Percentiles rank a stretch among this genome's conserved stretches.
Evolutionary conservation across 2,329 filamentous ascomycete species (phyloP).

Genomic region (Thielaviopsis cerberus): DNA sequence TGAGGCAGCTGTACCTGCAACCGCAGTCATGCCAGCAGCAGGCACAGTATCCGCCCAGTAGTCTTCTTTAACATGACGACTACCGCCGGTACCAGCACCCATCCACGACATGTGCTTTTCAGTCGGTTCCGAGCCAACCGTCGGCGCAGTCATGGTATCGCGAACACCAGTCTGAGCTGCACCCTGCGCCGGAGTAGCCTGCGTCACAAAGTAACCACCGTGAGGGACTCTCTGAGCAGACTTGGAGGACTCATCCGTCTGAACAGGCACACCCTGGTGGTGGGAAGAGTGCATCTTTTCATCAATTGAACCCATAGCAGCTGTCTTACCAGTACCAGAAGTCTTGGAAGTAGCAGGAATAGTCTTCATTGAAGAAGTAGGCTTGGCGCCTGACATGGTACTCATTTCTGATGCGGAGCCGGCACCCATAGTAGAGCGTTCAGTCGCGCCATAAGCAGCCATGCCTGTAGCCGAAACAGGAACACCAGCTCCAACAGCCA

Average conservation of each 20-base stretch:
- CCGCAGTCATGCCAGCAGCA: not conserved
- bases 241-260: not conserved
- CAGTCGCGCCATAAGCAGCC: not conserved
- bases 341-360: not conserved
- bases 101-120: not conserved
- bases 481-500: not conserved
- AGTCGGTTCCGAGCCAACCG: not conserved
- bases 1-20: not conserved
- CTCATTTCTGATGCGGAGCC: not conserved
- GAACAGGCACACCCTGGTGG: not conserved
- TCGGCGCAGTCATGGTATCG: not conserved
- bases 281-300: not conserved
- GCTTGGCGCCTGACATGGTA: not conserved
- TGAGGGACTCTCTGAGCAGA: not conserved
- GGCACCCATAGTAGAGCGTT: not conserved
- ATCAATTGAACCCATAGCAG: not conserved
- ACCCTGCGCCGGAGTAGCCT: conserved; percentile 1
- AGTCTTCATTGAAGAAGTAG: not conserved
- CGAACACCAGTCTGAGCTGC: not conserved
- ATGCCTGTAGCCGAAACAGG: not conserved
- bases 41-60: not conserved
- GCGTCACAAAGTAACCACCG: conserved; percentile 4
- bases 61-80: not conserved
- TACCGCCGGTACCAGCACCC: not conserved
- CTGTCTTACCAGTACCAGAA: not conserved